Percentiles rank a stretch among this genome's conserved stretches.
These are phyloP conservation scores for Massariosphaeria phaeospora DNA, from an alignment of 495 filamentous ascomycete species.

Conservation along the genomic window DNA sequence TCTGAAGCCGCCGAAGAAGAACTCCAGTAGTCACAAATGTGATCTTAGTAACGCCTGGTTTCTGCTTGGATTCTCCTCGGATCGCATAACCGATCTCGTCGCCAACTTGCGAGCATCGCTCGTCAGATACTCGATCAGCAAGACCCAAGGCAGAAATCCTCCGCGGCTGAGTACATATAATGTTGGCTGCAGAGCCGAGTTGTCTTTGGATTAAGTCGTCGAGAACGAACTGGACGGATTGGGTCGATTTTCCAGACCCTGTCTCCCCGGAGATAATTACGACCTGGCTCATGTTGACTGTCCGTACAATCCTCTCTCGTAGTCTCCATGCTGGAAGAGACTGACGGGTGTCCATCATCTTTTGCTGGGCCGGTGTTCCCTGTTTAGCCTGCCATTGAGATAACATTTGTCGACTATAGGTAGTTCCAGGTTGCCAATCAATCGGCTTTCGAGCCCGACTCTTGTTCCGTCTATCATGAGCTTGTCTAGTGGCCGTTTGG, in stretches of 20 bases:
- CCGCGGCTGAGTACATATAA: slow-evolving; percentile 92
- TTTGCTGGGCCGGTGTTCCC: slow-evolving; percentile 54
- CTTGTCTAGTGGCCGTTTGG: background rate
- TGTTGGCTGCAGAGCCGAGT: slow-evolving; percentile 75
- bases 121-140: slow-evolving; percentile 89
- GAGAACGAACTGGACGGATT: slow-evolving; percentile 91
- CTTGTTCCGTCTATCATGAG: slow-evolving; percentile 27
- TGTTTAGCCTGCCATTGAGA: slow-evolving; percentile 54
- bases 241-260: slow-evolving; percentile 93
- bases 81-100: slow-evolving; percentile 94
- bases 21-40: slow-evolving; percentile 97
- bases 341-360: slow-evolving; percentile 64
- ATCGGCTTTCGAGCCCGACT: slow-evolving; percentile 34
- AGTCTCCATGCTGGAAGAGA: slow-evolving; percentile 84
- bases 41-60: slow-evolving; percentile 68
- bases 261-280: slow-evolving; percentile 97
- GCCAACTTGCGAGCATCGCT: slow-evolving; percentile 75
- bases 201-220: slow-evolving; percentile 80
- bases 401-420: slow-evolving; percentile 44
- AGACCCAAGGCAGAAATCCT: slow-evolving; percentile 91
- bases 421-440: slow-evolving; percentile 40
- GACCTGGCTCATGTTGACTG: slow-evolving; percentile 71
- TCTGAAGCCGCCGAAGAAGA: slow-evolving; percentile 82
- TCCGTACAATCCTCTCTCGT: slow-evolving; percentile 65
- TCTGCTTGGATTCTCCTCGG: slow-evolving; percentile 76